phyloP scores from a whole-genome alignment of 2,329 filamentous ascomycete species.

The Gremmenia infestans region DNA sequence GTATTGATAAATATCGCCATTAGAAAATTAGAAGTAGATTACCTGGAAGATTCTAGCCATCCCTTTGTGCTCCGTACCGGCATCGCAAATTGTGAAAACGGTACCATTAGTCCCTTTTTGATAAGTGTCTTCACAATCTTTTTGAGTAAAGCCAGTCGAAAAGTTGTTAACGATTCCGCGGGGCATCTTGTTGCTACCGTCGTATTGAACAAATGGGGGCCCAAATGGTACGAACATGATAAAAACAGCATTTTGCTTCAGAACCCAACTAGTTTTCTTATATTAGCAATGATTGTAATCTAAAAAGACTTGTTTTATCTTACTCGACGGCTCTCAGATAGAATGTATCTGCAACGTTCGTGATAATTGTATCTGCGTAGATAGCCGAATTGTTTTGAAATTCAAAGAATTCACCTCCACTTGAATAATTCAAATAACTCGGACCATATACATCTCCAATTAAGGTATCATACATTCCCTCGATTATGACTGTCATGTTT shows the following conservation, averaged over 20 bases:
- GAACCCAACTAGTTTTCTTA: neutral
- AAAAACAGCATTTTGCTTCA: neutral
- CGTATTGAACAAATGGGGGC: neutral
- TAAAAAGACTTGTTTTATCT: too few species aligned
- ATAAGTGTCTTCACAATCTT: neutral
- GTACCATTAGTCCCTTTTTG: neutral
- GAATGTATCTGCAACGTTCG: neutral
- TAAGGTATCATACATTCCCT: neutral
- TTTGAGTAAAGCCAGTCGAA: neutral
- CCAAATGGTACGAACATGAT: neutral
- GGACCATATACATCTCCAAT: neutral
- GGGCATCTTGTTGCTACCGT: neutral
- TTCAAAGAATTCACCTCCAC: too few species aligned
- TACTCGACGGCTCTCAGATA: neutral
- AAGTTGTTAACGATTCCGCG: neutral
- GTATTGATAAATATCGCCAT: neutral
- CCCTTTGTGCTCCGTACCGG: neutral
- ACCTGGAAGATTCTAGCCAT: neutral
- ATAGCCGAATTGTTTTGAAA: too few species aligned
- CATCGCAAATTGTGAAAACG: neutral
- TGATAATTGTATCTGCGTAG: neutral
- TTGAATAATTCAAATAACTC: neutral
- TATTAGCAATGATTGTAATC: neutral
- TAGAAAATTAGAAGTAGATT: neutral
- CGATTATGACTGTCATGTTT: neutral